A percentile compares a stretch with the other conserved stretches of the same genome.
These are phyloP conservation scores for Ogataea glucozyma DNA, from an alignment of 805 yeast genomes.

Conservation along the genomic window DNA sequence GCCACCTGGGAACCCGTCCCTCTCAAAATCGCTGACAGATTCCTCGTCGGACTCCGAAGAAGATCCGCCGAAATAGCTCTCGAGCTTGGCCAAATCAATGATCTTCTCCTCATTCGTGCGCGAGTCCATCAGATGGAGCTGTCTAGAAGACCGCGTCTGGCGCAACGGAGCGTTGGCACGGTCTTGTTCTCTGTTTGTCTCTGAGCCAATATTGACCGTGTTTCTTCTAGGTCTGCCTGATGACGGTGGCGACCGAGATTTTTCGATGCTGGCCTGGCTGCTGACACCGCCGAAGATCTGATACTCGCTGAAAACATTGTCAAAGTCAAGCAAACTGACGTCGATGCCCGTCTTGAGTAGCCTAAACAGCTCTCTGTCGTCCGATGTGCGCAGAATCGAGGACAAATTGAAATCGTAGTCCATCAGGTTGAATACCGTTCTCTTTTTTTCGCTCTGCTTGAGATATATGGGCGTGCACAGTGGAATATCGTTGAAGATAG, in stretches of 20 bases:
- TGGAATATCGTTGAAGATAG: slow-evolving; percentile 44
- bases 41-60: slow-evolving; percentile 26
- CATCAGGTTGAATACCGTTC: slow-evolving; percentile 32
- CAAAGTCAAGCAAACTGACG: slow-evolving; percentile 29
- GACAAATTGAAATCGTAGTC: slow-evolving; percentile 37
- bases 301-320: slow-evolving; percentile 28
- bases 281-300: slow-evolving; percentile 3
- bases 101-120: slow-evolving; percentile 25
- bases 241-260: slow-evolving; percentile 4
- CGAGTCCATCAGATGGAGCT: slow-evolving; percentile 27
- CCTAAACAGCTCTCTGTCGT: slow-evolving; percentile 30
- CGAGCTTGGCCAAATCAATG: slow-evolving; percentile 32
- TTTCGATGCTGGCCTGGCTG: not conserved
- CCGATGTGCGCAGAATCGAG: slow-evolving; percentile 26
- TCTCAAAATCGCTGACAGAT: slow-evolving; percentile 8
- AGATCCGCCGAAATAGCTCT: slow-evolving; percentile 31
- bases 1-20: not conserved
- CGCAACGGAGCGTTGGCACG: slow-evolving; percentile 20
- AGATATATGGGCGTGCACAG: slow-evolving; percentile 37
- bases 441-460: slow-evolving; percentile 27
- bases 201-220: slow-evolving; percentile 29
- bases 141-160: slow-evolving; percentile 33
- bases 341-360: slow-evolving; percentile 30
- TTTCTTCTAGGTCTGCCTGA: slow-evolving; percentile 29
- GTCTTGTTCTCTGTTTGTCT: slow-evolving; percentile 12